Base-by-base conservation (phyloP, 768 basidiomycete species). In the Neoboletus magnificus region DNA sequence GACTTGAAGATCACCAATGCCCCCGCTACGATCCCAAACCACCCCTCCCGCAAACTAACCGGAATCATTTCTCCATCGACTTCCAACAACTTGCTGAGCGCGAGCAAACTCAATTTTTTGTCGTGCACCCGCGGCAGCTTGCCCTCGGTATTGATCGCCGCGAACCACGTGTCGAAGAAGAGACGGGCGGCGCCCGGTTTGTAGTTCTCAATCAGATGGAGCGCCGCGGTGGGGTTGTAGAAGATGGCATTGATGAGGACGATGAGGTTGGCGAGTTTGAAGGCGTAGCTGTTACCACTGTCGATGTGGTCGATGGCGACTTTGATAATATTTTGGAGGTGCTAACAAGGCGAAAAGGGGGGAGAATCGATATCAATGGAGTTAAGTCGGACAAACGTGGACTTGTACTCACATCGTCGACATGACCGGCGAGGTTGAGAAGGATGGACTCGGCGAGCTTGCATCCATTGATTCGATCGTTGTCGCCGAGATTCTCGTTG, bases 121-220 rank as follows among this genome's bases (percentile, higher is more conserved):
- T 95, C 92, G 66, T 96, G 92, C 42, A 96, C 91, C 20, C 92
- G 83, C 13, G 91, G 89, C 35, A 93, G 79, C 46, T 77, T 79
- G 25, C 69, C 75, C 16, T 79, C 75, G 36, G 60, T 66, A 54
- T 84, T 84, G 71, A 93, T 88, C 12, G 83, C 82, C 12, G 72
- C 79, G 67, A 94, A 93, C 92, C 92, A 95, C 59, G 76, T 80
- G 66, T 91, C 83, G 66, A 95, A 93, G 78, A 95, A 92, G n/a
- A 71, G 65, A 36, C 86, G 83, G 0, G 87, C 80, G 36, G 78
- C 74, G n/a, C 84, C 85, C 0, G 84, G 72, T 25, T 76, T 76
- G 63, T 77, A 72, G 32, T 61, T 70, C 65, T 91, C 89, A 77
- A 95, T 87, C 52, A 92, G 67, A 57, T 85, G 85, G 41, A 95